Conservation (phyloP, 371 early-diverging fungal genomes). For the Mucor piriformis region DNA sequence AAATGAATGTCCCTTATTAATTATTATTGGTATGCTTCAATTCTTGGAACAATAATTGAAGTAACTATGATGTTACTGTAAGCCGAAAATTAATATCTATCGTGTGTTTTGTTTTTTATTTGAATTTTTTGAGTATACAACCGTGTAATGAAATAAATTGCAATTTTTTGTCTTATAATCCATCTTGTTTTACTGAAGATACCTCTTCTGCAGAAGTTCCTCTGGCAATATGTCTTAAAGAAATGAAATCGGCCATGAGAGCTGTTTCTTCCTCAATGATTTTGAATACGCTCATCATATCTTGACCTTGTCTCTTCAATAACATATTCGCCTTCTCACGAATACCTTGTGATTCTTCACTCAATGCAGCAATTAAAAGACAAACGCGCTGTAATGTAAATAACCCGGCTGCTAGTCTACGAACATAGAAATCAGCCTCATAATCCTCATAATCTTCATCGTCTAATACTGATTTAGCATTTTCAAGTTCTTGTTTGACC, state of each 20-base stretch:
- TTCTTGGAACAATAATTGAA: too few species aligned
- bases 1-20: too few species aligned
- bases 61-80: too few species aligned
- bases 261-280: constrained; percentile 25
- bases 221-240: constrained; percentile 16
- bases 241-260: constrained; percentile 16
- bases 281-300: constrained; percentile 73
- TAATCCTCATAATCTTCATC: constrained; percentile 53
- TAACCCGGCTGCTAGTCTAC: constrained; percentile 79
- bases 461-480: constrained; percentile 54
- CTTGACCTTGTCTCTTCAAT: constrained; percentile 96
- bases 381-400: constrained; percentile 83
- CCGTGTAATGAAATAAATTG: too few species aligned
- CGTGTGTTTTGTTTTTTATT: too few species aligned
- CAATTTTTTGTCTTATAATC: too few species aligned
- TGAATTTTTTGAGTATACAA: too few species aligned
- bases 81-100: too few species aligned
- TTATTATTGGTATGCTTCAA: too few species aligned
- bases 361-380: constrained; percentile 64
- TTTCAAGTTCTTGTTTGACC: constrained; percentile 48
- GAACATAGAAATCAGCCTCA: constrained; percentile 61
- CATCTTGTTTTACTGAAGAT: too few species aligned
- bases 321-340: constrained; percentile 24
- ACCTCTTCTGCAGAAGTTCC: not conserved
- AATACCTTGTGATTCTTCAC: constrained; percentile 53